These are phyloP conservation scores for Pezicula radicicola DNA, from an alignment of 2,329 filamentous ascomycete species.

Conservation along the genomic window DNA sequence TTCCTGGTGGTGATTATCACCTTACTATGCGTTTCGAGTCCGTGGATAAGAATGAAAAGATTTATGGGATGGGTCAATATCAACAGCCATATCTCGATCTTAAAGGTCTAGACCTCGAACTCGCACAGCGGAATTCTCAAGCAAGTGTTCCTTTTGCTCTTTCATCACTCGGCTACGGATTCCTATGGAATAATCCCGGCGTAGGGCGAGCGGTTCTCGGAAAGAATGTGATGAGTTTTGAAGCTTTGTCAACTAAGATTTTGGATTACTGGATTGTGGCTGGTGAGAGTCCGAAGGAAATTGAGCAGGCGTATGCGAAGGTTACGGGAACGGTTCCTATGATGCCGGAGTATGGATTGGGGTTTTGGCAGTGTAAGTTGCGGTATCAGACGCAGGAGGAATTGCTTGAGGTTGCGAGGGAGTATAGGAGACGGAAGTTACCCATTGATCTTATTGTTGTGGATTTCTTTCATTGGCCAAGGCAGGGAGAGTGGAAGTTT, in stretches of 20 bases:
- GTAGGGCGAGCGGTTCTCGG: conserved; percentile 60
- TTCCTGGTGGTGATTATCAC: conserved; percentile 47
- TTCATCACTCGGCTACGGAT: conserved; percentile 57
- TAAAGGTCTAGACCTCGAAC: conserved; percentile 59
- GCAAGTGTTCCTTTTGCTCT: conserved; percentile 62
- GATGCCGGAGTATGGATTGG: conserved; percentile 68
- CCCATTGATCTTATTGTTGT: conserved; percentile 64
- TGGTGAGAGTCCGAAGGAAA: conserved; percentile 50
- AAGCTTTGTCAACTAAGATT: conserved; percentile 52
- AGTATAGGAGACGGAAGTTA: conserved; percentile 51
- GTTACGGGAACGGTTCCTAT: conserved; percentile 58
- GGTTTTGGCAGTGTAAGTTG: conserved; percentile 68
- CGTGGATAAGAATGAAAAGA: conserved; percentile 49
- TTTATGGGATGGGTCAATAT: conserved; percentile 70
- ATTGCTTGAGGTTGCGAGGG: conserved; percentile 54
- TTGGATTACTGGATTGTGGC: conserved; percentile 66
- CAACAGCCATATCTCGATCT: conserved; percentile 62
- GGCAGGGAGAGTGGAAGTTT: conserved; percentile 67
- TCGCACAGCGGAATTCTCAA: conserved; percentile 65
- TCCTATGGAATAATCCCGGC: conserved; percentile 65
- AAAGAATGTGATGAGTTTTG: conserved; percentile 58
- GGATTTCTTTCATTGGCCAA: conserved; percentile 67
- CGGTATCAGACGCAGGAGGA: conserved; percentile 66
- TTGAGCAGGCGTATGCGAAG: conserved; percentile 52
- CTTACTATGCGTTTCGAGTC: conserved; percentile 58